Base-by-base conservation (phyloP, 2,329 filamentous ascomycete genomes). In the Didymella lethalis region DNA sequence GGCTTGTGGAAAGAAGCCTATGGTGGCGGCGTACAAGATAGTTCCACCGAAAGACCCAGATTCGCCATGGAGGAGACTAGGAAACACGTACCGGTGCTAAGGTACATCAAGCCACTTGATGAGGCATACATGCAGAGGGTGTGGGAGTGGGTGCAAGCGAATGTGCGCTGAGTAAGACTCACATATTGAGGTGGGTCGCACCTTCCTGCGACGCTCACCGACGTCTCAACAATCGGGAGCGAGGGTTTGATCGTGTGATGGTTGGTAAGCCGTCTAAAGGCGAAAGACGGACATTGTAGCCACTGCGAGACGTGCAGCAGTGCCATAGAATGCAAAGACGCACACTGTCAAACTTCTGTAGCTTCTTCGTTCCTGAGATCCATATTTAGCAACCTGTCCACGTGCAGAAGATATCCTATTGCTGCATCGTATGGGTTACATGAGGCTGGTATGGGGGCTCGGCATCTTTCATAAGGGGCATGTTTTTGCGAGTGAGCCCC, bases 1-100 rank as follows among this genome's bases (percentile, higher is more conserved):
- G 80, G 80, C 5, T 69, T 83, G 32, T 86, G 84, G 84, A 81
- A 79, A 64, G 71, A 75, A 50, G 75, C 73, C 4, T 83, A 82
- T 66, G 67, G 68, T 6, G 50, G 58, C 45, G 56, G 54, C 12
- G n/a, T 26, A 3, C 55, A 52, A 31, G 56, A 40, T 4, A 12
- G 40, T 10, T 38, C 46, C 12, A 59, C 52, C 6, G 36, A 50
- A 7, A 56, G 55, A 25, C 59, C 64, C 14, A 57, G 54, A 3
- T 82, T 82, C 54, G 76, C 75, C 4, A 73, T 76, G 54, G 49
- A 43, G 11, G 65, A 70, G 40, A 78, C 78, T 10, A 72, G 69
- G 53, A 64, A 65, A 23, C 60, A 62, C 25, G 76, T 80, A 25
- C 70, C 72, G 26, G 68, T 66, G 4, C 67, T 83, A 59, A 67